A percentile compares a stretch with the other conserved stretches of the same genome.
phyloP scores from a whole-genome alignment of 305 asterid species.

The Fraxinus dipetala region DNA sequence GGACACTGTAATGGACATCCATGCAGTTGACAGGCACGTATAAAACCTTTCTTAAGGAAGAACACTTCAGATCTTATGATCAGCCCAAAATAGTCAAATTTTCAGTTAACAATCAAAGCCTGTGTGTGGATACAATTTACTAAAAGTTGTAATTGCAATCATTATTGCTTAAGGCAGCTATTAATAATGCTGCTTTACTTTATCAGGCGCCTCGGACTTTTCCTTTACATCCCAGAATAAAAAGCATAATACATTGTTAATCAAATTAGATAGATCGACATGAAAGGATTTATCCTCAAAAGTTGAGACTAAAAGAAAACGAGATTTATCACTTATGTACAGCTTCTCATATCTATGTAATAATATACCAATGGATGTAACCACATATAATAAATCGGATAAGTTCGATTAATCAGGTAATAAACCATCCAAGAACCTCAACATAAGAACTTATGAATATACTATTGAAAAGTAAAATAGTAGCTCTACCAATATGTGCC shows the following conservation, averaged over 20 bases:
- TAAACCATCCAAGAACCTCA: not conserved
- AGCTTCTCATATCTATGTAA: not conserved
- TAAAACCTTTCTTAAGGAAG: not conserved
- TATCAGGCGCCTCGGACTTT: not conserved
- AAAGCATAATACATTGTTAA: not conserved
- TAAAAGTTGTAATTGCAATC: not conserved
- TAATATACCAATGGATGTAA: not conserved
- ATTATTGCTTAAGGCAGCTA: not conserved
- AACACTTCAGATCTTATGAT: not conserved
- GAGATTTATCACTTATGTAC: not conserved
- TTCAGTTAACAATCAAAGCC: not conserved
- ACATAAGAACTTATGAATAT: not conserved
- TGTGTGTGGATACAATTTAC: not conserved
- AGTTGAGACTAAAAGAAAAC: not conserved
- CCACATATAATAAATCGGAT: not conserved
- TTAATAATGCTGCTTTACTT: not conserved
- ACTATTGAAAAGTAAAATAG: not conserved
- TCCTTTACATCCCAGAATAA: not conserved
- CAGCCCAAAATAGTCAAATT: not conserved
- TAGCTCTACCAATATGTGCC: not conserved
- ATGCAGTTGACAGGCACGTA: not conserved
- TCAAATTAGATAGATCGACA: not conserved
- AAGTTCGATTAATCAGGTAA: not conserved
- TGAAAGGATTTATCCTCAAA: not conserved
- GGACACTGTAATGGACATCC: not conserved